Conservation (phyloP, 768 basidiomycete species). For the Dentipellis sp. region DNA sequence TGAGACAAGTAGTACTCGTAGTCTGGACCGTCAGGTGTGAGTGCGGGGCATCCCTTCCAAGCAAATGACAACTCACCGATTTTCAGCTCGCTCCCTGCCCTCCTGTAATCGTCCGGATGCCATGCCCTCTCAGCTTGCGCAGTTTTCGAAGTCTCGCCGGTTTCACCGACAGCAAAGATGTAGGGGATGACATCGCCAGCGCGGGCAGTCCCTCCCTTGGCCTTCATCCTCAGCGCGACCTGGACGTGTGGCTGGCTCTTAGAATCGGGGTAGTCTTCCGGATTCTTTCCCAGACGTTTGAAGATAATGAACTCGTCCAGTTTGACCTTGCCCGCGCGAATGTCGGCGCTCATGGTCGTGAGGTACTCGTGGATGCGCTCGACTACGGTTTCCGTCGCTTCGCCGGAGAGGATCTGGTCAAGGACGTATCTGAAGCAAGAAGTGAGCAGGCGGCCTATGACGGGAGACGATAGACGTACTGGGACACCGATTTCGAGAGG, state of each 20-base stretch:
- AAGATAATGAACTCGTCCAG: slow-evolving; percentile 93
- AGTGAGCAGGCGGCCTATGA: background rate
- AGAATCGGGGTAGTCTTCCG: slow-evolving; percentile 93
- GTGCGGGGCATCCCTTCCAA: background rate
- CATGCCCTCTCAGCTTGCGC: slow-evolving; percentile 85
- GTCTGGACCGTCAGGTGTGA: slow-evolving; percentile 37
- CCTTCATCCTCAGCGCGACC: slow-evolving; percentile 86
- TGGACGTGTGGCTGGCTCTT: slow-evolving; percentile 96
- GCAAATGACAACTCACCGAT: slow-evolving; percentile 47
- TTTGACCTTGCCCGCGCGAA: slow-evolving; percentile 67
- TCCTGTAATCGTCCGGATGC: slow-evolving; percentile 88
- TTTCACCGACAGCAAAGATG: slow-evolving; percentile 79
- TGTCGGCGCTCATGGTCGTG: slow-evolving; percentile 60
- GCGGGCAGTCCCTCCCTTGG: slow-evolving; percentile 69
- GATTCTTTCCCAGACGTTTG: slow-evolving; percentile 97
- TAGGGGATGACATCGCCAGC: slow-evolving; percentile 94
- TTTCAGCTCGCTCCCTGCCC: slow-evolving; percentile 51
- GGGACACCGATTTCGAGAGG: slow-evolving; percentile 86
- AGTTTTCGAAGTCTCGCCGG: slow-evolving; percentile 59
- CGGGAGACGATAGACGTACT: slow-evolving; percentile 40
- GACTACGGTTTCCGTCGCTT: slow-evolving; percentile 81
- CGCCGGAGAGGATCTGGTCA: slow-evolving; percentile 85
- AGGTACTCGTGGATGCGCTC: slow-evolving; percentile 92
- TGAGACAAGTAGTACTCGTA: slow-evolving; percentile 86
- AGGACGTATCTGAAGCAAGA: slow-evolving; percentile 61